Evolutionary conservation across 345 rosid species (phyloP).

Genomic region (Acer negundo): DNA sequence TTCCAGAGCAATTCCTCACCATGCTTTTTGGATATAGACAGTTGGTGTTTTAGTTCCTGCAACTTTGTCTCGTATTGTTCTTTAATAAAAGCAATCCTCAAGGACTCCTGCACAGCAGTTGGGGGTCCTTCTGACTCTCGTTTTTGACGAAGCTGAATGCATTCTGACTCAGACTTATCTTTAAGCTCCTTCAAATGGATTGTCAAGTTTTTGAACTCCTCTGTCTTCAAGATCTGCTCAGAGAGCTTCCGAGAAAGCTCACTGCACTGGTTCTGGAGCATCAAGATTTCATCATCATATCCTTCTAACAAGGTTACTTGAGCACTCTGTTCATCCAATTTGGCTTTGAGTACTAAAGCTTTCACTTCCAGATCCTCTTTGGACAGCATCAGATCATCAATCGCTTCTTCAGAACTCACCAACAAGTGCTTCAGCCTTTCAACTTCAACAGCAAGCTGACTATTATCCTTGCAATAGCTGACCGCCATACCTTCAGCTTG

Average conservation of each 20-base stretch:
- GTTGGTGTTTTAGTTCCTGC: constrained; percentile 87
- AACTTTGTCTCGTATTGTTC: constrained; percentile 86
- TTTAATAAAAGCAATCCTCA: constrained; percentile 95
- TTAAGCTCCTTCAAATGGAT: constrained; percentile 85
- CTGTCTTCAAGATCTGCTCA: constrained; percentile 81
- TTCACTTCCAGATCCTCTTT: constrained; percentile 65
- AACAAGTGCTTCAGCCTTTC: constrained; percentile 53
- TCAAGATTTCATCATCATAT: constrained; percentile 38
- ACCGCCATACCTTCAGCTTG: constrained; percentile 39
- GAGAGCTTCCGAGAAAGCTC: constrained; percentile 75
- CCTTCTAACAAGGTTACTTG: constrained; percentile 37
- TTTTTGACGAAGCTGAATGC: constrained; percentile 56
- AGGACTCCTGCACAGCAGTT: constrained; percentile 77
- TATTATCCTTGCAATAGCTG: constrained; percentile 34
- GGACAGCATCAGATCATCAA: constrained; percentile 50
- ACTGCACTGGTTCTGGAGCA: constrained; percentile 49
- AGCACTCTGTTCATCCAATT: constrained; percentile 52
- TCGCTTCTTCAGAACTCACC: constrained; percentile 52
- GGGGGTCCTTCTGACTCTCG: constrained; percentile 53
- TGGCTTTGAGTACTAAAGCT: constrained; percentile 50
- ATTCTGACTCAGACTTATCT: constrained; percentile 81
- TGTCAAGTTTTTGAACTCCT: constrained; percentile 82
- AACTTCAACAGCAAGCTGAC: constrained; percentile 45
- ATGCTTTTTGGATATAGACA: constrained; percentile 81
- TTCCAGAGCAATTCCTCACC: constrained; percentile 91